Evolutionary conservation across 306 rosid species (phyloP).

Genomic region (Inga leiocalycina): DNA sequence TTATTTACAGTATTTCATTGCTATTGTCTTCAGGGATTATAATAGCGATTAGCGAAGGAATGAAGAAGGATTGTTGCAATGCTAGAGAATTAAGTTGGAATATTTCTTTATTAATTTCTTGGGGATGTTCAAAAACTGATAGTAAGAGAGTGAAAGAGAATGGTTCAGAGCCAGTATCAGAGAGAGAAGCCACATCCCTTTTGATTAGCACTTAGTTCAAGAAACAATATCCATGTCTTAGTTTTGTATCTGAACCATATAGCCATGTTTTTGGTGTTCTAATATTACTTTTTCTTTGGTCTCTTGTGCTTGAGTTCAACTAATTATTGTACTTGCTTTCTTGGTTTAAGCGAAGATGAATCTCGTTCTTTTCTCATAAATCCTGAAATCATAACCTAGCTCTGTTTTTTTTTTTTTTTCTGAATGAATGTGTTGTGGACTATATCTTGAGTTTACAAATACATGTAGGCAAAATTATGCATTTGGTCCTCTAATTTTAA

Average conservation of each 20-base stretch:
- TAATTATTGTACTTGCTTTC: slow-evolving; percentile 50
- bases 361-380: slow-evolving; percentile 36
- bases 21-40: not conserved
- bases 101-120: slow-evolving; percentile 33
- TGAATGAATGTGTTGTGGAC: not conserved
- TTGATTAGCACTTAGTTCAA: slow-evolving; percentile 41
- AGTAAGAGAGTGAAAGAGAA: slow-evolving; percentile 18
- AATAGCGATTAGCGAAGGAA: not conserved
- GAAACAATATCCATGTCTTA: slow-evolving; percentile 45
- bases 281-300: slow-evolving; percentile 30
- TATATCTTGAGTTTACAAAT: not conserved
- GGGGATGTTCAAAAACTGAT: not conserved
- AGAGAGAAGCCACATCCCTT: slow-evolving; percentile 43
- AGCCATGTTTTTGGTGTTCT: slow-evolving; percentile 55
- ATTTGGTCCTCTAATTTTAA: too few relatives aligned
- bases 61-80: not conserved
- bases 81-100: slow-evolving; percentile 31
- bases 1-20: not conserved
- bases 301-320: slow-evolving; percentile 46
- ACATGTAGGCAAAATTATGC: too few relatives aligned
- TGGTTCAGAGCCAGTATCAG: slow-evolving; percentile 34
- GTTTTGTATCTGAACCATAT: slow-evolving; percentile 28
- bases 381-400: not conserved
- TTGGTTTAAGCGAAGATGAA: slow-evolving; percentile 48
- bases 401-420: not conserved